phyloP scores from a whole-genome alignment of 2,329 filamentous ascomycete species.

The Leptosphaerulina australis region DNA sequence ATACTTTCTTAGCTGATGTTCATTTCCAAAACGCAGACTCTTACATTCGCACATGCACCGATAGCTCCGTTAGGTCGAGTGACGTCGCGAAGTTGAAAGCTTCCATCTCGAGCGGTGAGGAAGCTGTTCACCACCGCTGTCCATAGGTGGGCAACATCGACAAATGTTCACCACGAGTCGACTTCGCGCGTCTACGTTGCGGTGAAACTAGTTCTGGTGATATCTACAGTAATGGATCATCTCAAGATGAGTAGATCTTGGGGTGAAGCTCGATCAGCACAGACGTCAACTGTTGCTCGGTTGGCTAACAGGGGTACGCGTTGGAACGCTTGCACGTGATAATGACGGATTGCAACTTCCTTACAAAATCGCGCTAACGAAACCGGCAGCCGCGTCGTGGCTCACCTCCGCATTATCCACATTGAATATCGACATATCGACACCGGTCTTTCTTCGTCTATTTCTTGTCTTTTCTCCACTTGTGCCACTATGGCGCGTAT shows the following conservation, averaged over 20 bases:
- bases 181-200: not conserved
- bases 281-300: not conserved
- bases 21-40: constrained; percentile 24
- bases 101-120: constrained; percentile 68
- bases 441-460: constrained; percentile 7
- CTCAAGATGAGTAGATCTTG: constrained; percentile 13
- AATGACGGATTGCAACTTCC: constrained; percentile 27
- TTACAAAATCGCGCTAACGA: constrained; percentile 28
- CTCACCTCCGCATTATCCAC: not conserved
- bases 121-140: constrained; percentile 29
- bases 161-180: not conserved
- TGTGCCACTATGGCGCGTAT: constrained; percentile 45
- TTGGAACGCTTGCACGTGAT: constrained; percentile 27
- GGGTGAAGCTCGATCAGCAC: constrained; percentile 7
- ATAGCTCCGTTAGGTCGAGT: constrained; percentile 73
- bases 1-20: constrained; percentile 29
- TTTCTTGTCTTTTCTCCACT: not conserved
- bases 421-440: constrained; percentile 13
- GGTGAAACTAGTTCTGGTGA: too few relatives aligned
- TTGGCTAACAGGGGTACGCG: constrained; percentile 28
- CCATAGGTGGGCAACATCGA: constrained; percentile 29
- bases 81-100: constrained; percentile 95
- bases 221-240: not conserved
- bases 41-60: constrained; percentile 69
- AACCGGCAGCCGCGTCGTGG: constrained; percentile 20